A percentile compares a stretch with the other conserved stretches of the same genome.
phyloP scores from a whole-genome alignment of 2,329 filamentous ascomycete genomes.

The Parascedosporium putredinis region DNA sequence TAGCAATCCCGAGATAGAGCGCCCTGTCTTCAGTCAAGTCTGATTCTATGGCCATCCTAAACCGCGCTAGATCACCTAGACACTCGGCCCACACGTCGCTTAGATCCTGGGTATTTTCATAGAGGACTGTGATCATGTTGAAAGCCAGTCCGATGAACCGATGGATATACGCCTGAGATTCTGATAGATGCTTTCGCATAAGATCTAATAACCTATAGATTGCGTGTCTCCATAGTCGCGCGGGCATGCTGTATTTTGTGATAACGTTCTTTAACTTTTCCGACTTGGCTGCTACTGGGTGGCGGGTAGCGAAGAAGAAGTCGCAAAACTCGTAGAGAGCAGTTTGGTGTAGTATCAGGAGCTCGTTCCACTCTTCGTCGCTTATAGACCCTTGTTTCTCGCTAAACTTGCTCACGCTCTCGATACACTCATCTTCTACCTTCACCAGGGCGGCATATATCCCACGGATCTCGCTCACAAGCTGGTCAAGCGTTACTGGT shows the following conservation, averaged over 20 bases:
- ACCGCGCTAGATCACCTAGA: conserved; percentile 73
- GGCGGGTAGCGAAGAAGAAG: conserved; percentile 78
- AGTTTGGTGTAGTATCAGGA: conserved; percentile 71
- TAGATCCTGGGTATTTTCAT: conserved; percentile 75
- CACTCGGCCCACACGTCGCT: conserved; percentile 91
- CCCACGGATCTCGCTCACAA: conserved; percentile 69
- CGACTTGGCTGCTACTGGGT: conserved; percentile 57
- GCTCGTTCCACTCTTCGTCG: conserved; percentile 72
- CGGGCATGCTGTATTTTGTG: conserved; percentile 81
- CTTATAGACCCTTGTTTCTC: conserved; percentile 34
- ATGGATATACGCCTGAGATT: conserved; percentile 77
- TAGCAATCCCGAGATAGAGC: conserved; percentile 68
- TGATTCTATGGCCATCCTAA: conserved; percentile 83
- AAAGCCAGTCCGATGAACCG: conserved; percentile 88
- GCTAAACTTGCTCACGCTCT: conserved; percentile 21
- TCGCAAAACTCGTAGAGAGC: conserved; percentile 75
- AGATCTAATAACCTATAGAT: conserved; percentile 80
- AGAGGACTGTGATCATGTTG: conserved; percentile 76
- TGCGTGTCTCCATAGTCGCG: conserved; percentile 85
- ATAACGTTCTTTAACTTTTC: conserved; percentile 57
- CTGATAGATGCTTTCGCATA: conserved; percentile 61
- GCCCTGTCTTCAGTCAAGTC: conserved; percentile 65
- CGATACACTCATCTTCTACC: conserved; percentile 79
- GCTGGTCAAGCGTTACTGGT: conserved; percentile 61
- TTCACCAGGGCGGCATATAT: conserved; percentile 77